Evolutionary conservation across 2,329 filamentous ascomycete species (phyloP), one percentile per base, ranked within the genome.

Genomic region (Dendrostoma leiphaemia): DNA sequence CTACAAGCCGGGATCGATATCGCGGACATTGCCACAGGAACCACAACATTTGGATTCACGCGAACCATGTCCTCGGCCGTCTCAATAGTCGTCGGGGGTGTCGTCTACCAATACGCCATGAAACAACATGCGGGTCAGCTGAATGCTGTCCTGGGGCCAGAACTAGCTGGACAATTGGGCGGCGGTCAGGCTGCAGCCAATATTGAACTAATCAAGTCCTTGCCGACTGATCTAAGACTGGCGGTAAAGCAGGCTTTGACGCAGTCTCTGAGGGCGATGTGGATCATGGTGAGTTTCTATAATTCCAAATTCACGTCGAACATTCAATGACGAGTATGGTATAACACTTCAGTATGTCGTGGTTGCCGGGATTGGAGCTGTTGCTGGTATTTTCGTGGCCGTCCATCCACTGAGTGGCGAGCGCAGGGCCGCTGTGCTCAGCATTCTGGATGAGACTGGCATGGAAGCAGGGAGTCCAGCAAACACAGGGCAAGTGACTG

Each of bases 1-100:
- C 74, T 88, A 8, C 85, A 89, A 60, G 75, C 79, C 8, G 77
- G 76, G 31, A 79, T 86, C 19, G 72, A 75, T 7, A 75, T 76
- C 1, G 66, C 73, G 15, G 80, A 87, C 57, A 81, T 84, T 48
- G 82, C 82, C 2, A 76, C 79, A 2, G 83, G 78, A 13, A 84
- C 82, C 0, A 75, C 83, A 0, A 80, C 81, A 3, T 83, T 84
- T 62, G 69, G 73, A 3, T 84, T 85, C 63, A 64, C 79, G 28
- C 74, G 82, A 34, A 78, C 77, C 59, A 67, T 84, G 31, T 74
- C 77, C 3, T 76, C 77, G 1, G 74, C 79, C n/a, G 71, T 82
- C 17, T 75, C 76, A 23, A 71, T 82, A 44, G 79, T 82, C 21
- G 63, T 82, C 21, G 80, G 79, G 29, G 77, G 26, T 4, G 51